phyloP scores from a whole-genome alignment of 164 flowering plant species.

The Aristolochia californica region DNA sequence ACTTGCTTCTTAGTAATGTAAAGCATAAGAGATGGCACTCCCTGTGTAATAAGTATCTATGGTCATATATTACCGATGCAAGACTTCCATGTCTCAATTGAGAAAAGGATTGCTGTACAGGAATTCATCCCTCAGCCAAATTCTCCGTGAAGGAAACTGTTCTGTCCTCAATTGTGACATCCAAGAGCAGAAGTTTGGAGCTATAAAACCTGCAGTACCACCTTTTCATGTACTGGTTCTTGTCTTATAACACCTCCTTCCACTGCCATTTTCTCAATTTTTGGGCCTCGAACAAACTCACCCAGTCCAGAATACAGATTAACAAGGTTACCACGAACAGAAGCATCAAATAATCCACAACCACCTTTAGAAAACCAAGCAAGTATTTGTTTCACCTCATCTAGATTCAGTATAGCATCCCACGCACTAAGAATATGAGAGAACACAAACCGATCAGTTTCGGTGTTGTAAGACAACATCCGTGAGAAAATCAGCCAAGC shows the following conservation, averaged over 20 bases:
- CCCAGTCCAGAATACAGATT: constrained; percentile 4
- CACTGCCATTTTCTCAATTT: constrained; percentile 2
- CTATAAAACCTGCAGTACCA: too few relatives aligned
- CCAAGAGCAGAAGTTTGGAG: too few relatives aligned
- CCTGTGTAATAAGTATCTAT: too few relatives aligned
- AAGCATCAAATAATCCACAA: not conserved
- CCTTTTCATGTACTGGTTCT: not conserved
- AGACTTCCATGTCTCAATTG: too few relatives aligned
- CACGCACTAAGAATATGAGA: constrained; percentile 7
- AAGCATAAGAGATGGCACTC: too few relatives aligned
- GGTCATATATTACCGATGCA: too few relatives aligned
- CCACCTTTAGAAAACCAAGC: not conserved
- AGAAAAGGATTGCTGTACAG: too few relatives aligned
- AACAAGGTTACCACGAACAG: not conserved
- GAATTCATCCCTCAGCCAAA: too few relatives aligned
- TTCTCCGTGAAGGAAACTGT: too few relatives aligned
- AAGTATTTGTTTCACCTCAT: constrained; percentile 8
- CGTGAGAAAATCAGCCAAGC: constrained; percentile 3
- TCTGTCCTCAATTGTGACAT: too few relatives aligned
- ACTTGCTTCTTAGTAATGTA: too few relatives aligned
- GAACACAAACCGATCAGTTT: constrained; percentile 2
- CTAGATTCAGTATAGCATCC: not conserved
- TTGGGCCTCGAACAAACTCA: constrained; percentile 1
- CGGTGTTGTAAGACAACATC: constrained; percentile 4
- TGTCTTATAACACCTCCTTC: not conserved